Evolutionary conservation across 345 rosid species (phyloP).

Genomic region (Brassica cretica): DNA sequence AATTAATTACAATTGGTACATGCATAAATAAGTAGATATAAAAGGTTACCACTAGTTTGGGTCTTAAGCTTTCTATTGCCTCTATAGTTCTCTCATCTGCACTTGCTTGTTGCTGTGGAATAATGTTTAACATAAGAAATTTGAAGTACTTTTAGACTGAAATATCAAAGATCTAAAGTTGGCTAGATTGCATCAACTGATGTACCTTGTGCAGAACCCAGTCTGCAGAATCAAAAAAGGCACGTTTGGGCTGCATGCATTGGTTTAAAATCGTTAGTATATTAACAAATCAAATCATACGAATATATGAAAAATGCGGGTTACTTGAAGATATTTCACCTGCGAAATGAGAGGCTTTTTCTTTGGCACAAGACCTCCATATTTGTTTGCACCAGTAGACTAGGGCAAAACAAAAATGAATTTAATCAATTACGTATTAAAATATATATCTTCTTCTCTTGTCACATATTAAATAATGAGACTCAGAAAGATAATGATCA

Average conservation of each 20-base stretch:
- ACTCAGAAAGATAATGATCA: background rate
- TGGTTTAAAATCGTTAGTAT: background rate
- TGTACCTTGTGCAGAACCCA: constrained; percentile 84
- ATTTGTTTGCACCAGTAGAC: constrained; percentile 52
- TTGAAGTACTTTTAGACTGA: background rate
- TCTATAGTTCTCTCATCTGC: constrained; percentile 48
- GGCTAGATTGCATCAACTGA: background rate
- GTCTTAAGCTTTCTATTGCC: constrained; percentile 63
- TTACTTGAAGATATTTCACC: constrained; percentile 8
- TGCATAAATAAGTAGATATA: background rate
- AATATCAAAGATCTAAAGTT: background rate
- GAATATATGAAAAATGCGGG: background rate
- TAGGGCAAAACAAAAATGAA: background rate
- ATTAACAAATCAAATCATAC: constrained; percentile 2
- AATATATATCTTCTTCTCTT: background rate
- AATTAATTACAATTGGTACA: background rate
- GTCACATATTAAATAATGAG: background rate
- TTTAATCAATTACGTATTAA: background rate
- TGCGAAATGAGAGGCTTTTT: constrained; percentile 65
- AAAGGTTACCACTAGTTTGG: constrained; percentile 62
- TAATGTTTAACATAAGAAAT: background rate
- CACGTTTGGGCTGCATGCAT: constrained; percentile 67
- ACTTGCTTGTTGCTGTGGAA: constrained; percentile 68
- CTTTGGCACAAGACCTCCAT: constrained; percentile 76
- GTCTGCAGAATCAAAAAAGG: constrained; percentile 93